Percentiles rank a stretch among this genome's conserved stretches.
phyloP scores from a whole-genome alignment of 192 early-diverging fungal genomes.

The Entomortierella parvispora region DNA sequence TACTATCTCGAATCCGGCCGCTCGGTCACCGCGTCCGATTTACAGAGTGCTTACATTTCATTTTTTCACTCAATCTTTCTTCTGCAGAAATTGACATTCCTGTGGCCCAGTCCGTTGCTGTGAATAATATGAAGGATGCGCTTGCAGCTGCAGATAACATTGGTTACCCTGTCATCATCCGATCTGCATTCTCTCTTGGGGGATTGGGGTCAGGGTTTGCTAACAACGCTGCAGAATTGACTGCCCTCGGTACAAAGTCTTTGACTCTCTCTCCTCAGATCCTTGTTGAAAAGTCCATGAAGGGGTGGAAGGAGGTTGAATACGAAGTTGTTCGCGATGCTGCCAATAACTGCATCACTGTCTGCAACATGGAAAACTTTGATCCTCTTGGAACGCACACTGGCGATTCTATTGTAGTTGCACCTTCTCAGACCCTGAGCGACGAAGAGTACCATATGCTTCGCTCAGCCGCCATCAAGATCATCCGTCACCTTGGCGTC shows the following conservation, averaged over 20 bases:
- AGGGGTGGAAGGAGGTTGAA: conserved; percentile 99
- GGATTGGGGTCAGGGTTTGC: conserved; percentile 99
- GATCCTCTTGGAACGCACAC: conserved; percentile 98
- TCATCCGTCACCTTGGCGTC: conserved; percentile 95
- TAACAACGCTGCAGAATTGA: conserved; percentile 75
- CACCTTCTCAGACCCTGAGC: conserved; percentile 94
- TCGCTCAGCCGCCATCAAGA: conserved; percentile 93
- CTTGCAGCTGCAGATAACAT: conserved; percentile 85
- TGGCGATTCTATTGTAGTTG: conserved; percentile 99
- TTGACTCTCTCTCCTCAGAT: conserved; percentile 91
- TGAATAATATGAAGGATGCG: conserved; percentile 88
- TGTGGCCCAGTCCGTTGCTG: conserved; percentile 90
- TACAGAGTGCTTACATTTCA: too few relatives aligned
- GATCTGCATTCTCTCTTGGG: conserved; percentile 93
- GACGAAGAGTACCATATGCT: conserved; percentile 98
- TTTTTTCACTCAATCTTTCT: background rate
- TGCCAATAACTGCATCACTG: conserved; percentile 97
- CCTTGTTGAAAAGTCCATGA: conserved; percentile 95
- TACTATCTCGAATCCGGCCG: background rate
- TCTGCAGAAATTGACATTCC: conserved; percentile 81
- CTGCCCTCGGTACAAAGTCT: conserved; percentile 83
- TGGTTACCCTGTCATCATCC: conserved; percentile 94
- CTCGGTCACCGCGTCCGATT: too few relatives aligned
- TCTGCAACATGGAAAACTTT: conserved; percentile 99
- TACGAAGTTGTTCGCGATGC: conserved; percentile 99